A percentile compares a stretch with the other conserved stretches of the same genome.
These are phyloP conservation scores for Fusarium temperatum DNA, from an alignment of 2,329 filamentous ascomycete species.

Conservation along the genomic window DNA sequence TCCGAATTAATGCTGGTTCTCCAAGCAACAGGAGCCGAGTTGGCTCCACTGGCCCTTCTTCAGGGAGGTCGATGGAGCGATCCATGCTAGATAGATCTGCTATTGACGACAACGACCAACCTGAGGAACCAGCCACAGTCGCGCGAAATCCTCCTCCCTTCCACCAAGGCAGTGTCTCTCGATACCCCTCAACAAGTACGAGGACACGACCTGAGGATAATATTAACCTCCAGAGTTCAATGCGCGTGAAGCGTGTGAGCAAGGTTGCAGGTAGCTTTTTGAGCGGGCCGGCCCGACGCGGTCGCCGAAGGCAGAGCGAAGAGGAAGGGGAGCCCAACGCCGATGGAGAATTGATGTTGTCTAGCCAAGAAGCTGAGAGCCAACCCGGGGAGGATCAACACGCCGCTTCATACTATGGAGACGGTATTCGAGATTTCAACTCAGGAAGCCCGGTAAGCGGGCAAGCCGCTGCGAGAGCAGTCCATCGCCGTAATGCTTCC, in stretches of 20 bases:
- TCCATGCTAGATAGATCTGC: constrained; percentile 47
- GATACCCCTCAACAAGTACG: constrained; percentile 60
- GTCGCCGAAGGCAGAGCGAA: constrained; percentile 60
- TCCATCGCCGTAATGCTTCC: constrained; percentile 53
- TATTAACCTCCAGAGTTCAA: constrained; percentile 73
- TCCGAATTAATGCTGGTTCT: constrained; percentile 64
- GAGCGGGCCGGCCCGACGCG: constrained; percentile 81
- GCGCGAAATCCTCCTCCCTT: constrained; percentile 57
- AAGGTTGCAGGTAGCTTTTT: constrained; percentile 81
- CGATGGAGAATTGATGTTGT: constrained; percentile 53
- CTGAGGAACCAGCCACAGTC: constrained; percentile 60
- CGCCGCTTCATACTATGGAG: constrained; percentile 56
- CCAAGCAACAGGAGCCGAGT: constrained; percentile 55
- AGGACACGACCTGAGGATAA: constrained; percentile 69
- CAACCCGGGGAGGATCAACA: constrained; percentile 50
- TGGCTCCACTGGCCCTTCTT: constrained; percentile 49
- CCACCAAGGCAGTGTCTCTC: constrained; percentile 62
- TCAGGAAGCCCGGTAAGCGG: constrained; percentile 68
- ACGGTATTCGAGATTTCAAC: constrained; percentile 58
- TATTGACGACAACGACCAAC: constrained; percentile 56
- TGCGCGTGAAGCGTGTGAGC: constrained; percentile 80
- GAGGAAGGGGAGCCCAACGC: constrained; percentile 64
- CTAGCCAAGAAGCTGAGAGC: constrained; percentile 54
- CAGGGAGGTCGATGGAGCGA: constrained; percentile 49
- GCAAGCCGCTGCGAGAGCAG: constrained; percentile 54